phyloP scores from a whole-genome alignment of 306 rosid species.

The Ochetophila trinervis region DNA sequence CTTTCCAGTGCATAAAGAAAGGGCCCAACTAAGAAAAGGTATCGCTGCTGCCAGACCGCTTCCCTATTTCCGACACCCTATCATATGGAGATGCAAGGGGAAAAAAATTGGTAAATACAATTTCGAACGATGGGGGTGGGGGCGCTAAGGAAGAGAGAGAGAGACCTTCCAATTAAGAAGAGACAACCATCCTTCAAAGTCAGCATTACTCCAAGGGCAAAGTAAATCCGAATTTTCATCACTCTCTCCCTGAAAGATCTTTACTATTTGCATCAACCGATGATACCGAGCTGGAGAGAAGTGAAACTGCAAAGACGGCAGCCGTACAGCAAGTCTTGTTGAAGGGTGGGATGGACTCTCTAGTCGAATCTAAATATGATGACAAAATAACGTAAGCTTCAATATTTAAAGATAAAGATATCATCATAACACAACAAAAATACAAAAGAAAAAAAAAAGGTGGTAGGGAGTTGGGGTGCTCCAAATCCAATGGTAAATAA shows the following conservation, averaged over 20 bases:
- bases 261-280: constrained; percentile 77
- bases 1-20: constrained; percentile 82
- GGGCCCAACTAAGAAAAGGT: constrained; percentile 84
- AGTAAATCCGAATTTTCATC: constrained; percentile 50
- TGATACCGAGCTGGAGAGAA: constrained; percentile 98
- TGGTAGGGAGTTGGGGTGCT: too few species aligned
- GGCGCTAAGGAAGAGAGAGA: too few species aligned
- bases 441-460: not conserved
- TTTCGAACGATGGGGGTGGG: too few species aligned
- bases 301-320: constrained; percentile 85
- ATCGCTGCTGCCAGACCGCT: constrained; percentile 90
- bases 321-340: constrained; percentile 73
- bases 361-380: constrained; percentile 57
- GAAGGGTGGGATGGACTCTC: constrained; percentile 75
- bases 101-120: not conserved
- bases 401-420: constrained; percentile 5
- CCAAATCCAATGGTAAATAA: constrained; percentile 20
- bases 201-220: constrained; percentile 84
- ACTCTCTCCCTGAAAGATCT: constrained; percentile 73
- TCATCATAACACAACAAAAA: not conserved
- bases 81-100: constrained; percentile 20
- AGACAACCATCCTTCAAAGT: constrained; percentile 91
- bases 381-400: constrained; percentile 15
- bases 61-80: constrained; percentile 97
- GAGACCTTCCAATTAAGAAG: constrained; percentile 79